These are phyloP conservation scores for Hirschioporus abietinus DNA, from an alignment of 768 basidiomycete genomes.

Conservation along the genomic window DNA sequence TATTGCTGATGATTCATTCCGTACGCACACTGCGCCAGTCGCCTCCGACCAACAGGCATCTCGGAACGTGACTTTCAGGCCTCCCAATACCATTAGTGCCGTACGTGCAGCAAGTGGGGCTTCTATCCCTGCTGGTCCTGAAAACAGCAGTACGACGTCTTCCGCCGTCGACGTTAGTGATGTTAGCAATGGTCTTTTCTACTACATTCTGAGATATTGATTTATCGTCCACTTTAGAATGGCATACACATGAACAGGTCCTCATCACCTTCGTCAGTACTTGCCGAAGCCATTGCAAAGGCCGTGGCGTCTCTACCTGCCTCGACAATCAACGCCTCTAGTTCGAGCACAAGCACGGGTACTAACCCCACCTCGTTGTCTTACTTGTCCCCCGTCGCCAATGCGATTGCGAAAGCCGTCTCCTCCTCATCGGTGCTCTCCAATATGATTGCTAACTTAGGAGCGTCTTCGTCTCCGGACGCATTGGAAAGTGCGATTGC, in stretches of 20 bases:
- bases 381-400: not conserved
- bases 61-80: too few relatives aligned
- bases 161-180: too few relatives aligned
- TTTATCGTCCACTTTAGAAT: too few relatives aligned
- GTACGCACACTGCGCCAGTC: too few relatives aligned
- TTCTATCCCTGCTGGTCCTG: too few relatives aligned
- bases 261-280: not conserved
- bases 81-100: too few relatives aligned
- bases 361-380: not conserved
- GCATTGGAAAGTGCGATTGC: not conserved
- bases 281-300: not conserved
- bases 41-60: too few relatives aligned
- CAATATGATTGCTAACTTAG: not conserved
- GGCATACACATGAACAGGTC: too few relatives aligned
- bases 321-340: not conserved
- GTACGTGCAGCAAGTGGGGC: too few relatives aligned
- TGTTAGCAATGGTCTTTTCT: too few relatives aligned
- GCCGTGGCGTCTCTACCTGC: not conserved
- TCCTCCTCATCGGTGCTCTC: not conserved
- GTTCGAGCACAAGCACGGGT: not conserved
- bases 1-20: not conserved
- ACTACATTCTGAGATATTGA: too few relatives aligned
- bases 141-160: too few relatives aligned
- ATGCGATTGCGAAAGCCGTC: not conserved
- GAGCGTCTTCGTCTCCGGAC: not conserved